phyloP scores from a whole-genome alignment of 805 yeast species.

The Metschnikowia proteae region DNA sequence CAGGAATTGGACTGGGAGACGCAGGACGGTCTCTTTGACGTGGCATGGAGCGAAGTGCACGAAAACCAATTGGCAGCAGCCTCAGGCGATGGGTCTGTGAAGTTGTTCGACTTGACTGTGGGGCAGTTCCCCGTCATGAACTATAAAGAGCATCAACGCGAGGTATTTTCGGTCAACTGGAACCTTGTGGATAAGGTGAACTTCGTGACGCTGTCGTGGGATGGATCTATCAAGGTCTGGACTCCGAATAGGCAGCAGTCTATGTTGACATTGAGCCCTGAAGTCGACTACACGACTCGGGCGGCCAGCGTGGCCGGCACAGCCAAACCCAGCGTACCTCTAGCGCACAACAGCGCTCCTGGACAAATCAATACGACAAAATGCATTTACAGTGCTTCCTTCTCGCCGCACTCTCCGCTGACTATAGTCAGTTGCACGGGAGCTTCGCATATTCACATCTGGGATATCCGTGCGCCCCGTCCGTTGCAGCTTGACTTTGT shows the following conservation, averaged over 20 bases:
- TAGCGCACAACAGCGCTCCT: slow-evolving; percentile 29
- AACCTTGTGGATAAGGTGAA: slow-evolving; percentile 60
- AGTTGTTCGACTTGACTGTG: slow-evolving; percentile 72
- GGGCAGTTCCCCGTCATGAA: slow-evolving; percentile 68
- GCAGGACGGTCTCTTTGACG: slow-evolving; percentile 87
- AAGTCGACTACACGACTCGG: slow-evolving; percentile 26
- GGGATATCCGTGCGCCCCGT: slow-evolving; percentile 75
- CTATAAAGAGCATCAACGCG: slow-evolving; percentile 73
- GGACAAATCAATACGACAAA: slow-evolving; percentile 32
- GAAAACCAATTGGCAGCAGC: slow-evolving; percentile 83
- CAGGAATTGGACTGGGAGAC: slow-evolving; percentile 69
- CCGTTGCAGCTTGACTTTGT: slow-evolving; percentile 57
- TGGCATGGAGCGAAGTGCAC: slow-evolving; percentile 86
- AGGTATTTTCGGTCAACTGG: slow-evolving; percentile 74
- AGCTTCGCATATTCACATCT: slow-evolving; percentile 68
- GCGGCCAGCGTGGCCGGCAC: slow-evolving; percentile 23
- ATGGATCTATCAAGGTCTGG: slow-evolving; percentile 83
- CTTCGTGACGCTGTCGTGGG: slow-evolving; percentile 87
- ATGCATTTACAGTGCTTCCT: slow-evolving; percentile 76
- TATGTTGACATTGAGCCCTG: slow-evolving; percentile 49
- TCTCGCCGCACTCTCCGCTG: slow-evolving; percentile 81
- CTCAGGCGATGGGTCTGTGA: slow-evolving; percentile 86
- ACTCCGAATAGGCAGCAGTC: slow-evolving; percentile 56
- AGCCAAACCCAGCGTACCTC: slow-evolving; percentile 30
- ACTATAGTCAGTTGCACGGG: slow-evolving; percentile 68